These are phyloP conservation scores for Ascochyta koolunga DNA, from an alignment of 2,329 filamentous ascomycete species.

Conservation along the genomic window DNA sequence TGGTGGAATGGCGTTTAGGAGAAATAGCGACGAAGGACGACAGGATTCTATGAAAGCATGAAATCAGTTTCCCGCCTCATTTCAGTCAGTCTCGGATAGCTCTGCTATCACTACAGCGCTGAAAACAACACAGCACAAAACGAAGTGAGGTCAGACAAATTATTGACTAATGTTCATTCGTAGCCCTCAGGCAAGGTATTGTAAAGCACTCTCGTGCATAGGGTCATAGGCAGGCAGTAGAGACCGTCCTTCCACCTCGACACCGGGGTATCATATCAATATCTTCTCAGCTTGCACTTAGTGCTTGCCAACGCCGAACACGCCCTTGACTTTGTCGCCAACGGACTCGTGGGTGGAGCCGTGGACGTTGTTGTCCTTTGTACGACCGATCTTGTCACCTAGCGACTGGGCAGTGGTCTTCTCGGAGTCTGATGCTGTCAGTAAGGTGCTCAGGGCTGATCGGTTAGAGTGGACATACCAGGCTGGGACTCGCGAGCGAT, in stretches of 20 bases:
- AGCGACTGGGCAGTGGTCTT: constrained; percentile 62
- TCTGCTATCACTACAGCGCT: background rate
- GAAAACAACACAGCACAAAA: background rate
- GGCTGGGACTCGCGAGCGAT: constrained; percentile 46
- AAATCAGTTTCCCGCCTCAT: background rate
- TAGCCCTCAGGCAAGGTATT: constrained; percentile 29
- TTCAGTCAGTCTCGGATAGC: background rate
- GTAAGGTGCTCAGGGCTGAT: constrained; percentile 27
- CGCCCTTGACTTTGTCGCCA: constrained; percentile 56
- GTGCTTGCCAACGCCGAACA: constrained; percentile 54
- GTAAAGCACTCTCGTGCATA: constrained; percentile 13
- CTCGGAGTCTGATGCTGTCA: constrained; percentile 58
- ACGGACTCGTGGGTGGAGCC: constrained; percentile 47
- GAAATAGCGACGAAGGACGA: background rate
- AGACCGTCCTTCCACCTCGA: constrained; percentile 6
- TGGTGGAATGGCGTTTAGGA: background rate
- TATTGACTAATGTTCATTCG: background rate
- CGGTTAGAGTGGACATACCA: constrained; percentile 39
- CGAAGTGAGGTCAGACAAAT: background rate
- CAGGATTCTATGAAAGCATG: background rate
- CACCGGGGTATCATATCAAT: constrained; percentile 9
- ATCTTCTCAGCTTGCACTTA: constrained; percentile 24
- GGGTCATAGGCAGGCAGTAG: background rate
- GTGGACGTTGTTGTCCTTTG: constrained; percentile 47
- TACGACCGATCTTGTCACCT: constrained; percentile 48